Evolutionary conservation across 768 basidiomycete genomes (phyloP).

Genomic region (Phaeotremella skinneri): DNA sequence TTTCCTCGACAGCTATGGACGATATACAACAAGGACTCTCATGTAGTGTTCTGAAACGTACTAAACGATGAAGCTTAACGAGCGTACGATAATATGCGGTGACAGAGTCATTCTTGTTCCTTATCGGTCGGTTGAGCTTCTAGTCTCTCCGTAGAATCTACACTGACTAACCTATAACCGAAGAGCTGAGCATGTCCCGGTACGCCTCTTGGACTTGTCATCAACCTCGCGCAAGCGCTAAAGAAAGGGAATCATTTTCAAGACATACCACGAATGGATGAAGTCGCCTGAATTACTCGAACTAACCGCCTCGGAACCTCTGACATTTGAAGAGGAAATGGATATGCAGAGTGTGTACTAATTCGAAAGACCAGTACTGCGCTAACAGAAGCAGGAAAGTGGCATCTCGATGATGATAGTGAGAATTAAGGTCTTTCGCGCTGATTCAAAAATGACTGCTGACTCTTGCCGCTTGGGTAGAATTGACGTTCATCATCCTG

Average conservation of each 20-base stretch:
- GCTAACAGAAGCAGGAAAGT: slow-evolving; percentile 61
- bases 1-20: no score
- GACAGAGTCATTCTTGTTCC: slow-evolving; percentile 73
- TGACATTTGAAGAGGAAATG: slow-evolving; percentile 75
- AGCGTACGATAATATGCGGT: slow-evolving; percentile 65
- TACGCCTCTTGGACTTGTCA: slow-evolving; percentile 24
- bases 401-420: slow-evolving; percentile 85
- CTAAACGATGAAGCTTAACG: slow-evolving; percentile 64
- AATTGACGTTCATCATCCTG: slow-evolving; percentile 87
- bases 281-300: slow-evolving; percentile 65
- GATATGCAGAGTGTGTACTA: slow-evolving; percentile 75
- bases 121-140: slow-evolving; percentile 63
- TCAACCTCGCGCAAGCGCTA: not conserved
- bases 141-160: slow-evolving; percentile 49
- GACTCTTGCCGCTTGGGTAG: slow-evolving; percentile 53
- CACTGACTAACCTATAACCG: not conserved
- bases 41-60: not conserved
- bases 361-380: not conserved
- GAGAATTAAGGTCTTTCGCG: slow-evolving; percentile 29
- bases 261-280: slow-evolving; percentile 94
- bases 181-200: slow-evolving; percentile 56
- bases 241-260: not conserved
- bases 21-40: no score
- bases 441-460: slow-evolving; percentile 5
- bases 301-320: slow-evolving; percentile 79